Evolutionary conservation across 139 green algal genomes (phyloP).

Genomic region (Haematococcus sp.): DNA sequence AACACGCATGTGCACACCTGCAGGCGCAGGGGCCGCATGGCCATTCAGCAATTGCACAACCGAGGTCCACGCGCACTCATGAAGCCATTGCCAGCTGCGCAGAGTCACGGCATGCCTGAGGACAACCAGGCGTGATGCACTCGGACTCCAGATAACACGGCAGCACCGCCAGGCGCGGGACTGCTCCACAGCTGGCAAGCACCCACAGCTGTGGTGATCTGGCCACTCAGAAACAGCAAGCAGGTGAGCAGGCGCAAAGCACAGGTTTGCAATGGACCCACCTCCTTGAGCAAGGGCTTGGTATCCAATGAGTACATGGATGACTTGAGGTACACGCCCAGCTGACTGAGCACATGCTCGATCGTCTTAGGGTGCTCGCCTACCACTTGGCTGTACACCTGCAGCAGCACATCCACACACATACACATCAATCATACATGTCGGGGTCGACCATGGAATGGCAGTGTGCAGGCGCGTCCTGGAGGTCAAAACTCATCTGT

Average conservation of each 20-base stretch:
- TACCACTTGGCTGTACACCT: slow-evolving; percentile 61
- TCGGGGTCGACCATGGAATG: too few relatives aligned
- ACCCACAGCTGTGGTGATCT: too few relatives aligned
- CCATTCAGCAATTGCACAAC: slow-evolving; percentile 13
- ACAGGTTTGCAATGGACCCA: slow-evolving; percentile 16
- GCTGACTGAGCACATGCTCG: slow-evolving; percentile 62
- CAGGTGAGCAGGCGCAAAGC: too few relatives aligned
- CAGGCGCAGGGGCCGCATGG: slow-evolving; percentile 31
- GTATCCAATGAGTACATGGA: slow-evolving; percentile 63
- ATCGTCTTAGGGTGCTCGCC: slow-evolving; percentile 64
- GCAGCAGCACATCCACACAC: too few relatives aligned
- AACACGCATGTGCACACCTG: slow-evolving; percentile 50
- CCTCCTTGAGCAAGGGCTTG: slow-evolving; percentile 88
- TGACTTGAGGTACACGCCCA: slow-evolving; percentile 82
- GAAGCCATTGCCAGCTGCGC: too few relatives aligned
- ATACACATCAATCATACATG: too few relatives aligned
- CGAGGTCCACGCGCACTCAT: neutral
- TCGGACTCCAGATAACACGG: too few relatives aligned
- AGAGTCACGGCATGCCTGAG: neutral
- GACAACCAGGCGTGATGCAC: neutral
- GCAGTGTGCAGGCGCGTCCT: too few relatives aligned
- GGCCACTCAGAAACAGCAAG: too few relatives aligned
- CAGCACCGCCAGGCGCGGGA: too few relatives aligned
- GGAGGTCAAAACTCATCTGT: too few relatives aligned
- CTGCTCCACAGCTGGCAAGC: too few relatives aligned